Base-by-base conservation (phyloP, 23 red algal species). In the Agarophyton chilense region DNA sequence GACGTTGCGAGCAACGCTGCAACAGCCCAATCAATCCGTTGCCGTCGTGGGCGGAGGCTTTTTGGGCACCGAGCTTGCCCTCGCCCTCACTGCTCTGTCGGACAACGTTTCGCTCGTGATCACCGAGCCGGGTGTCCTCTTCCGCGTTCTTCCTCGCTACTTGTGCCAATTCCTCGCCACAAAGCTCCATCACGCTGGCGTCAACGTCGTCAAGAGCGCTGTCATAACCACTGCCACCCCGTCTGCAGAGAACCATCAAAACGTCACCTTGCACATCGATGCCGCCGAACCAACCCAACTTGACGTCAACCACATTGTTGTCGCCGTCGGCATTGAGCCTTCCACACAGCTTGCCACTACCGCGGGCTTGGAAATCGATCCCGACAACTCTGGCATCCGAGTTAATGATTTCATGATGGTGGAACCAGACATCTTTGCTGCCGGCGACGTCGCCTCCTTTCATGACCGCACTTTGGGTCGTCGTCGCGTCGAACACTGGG, bases 401-500 rank as follows among this genome's bases (percentile, higher is more conserved):
- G 94, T 96, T 29, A 96, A 96, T 52, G 94, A 88, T 51, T 83
- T 84, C 35, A 91, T 96, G 87, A 88, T 90, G 66, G 86, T 63
- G 11, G 86, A 91, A 58, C 79, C 82, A 7, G 85, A 84, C 55
- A 74, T 96, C 25, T 96, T 77, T 58, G 86, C 78, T 5, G 94
- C 94, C 3, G 94, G 94, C 21, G 94, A 96, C 71, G 94, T 91
- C 11, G 94, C 94, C 28, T 90, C 83, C 18, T 96, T 96, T 75
- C 87, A 88, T 52, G 94, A 96, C 43, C 80, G 87, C 29, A 22
- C 50, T 21, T 36, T 96, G 39, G 94, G 94, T 42, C 78, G 94
- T 43, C 86, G 82, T 41, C 82, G 94, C 22, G 94, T 96, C 17
- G 94, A 96, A 72, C 94, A 96, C 38, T 96, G 94, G 94, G 90